A percentile compares a stretch with the other conserved stretches of the same genome.
Conservation (phyloP, 129 eudicot genomes). For the Pittosporum tobira region DNA sequence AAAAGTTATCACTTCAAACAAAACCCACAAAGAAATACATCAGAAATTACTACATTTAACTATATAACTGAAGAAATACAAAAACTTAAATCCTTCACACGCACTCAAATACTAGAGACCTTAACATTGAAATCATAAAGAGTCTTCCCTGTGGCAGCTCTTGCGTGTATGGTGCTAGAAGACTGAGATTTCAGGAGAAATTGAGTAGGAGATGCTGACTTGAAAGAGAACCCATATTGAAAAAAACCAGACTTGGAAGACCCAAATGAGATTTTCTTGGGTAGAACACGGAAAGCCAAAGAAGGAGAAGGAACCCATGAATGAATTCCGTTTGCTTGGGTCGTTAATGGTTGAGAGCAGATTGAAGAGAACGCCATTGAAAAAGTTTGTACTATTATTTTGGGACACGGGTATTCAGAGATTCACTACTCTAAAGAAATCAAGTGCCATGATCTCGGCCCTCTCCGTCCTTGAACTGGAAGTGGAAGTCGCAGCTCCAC, state of each 20-base stretch:
- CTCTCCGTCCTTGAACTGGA: too few species aligned
- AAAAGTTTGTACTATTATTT: too few species aligned
- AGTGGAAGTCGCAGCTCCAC: conserved; percentile 18
- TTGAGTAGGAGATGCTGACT: conserved; percentile 29
- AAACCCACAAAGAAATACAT: conserved; percentile 1
- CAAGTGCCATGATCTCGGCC: too few species aligned
- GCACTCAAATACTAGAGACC: conserved; percentile 25
- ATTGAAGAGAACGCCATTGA: conserved; percentile 34
- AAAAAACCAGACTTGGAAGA: conserved; percentile 46
- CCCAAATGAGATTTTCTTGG: conserved; percentile 22
- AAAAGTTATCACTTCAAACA: not conserved
- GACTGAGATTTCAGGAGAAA: conserved; percentile 25
- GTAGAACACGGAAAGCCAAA: conserved; percentile 9
- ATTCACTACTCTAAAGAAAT: too few species aligned
- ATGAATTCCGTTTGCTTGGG: not conserved
- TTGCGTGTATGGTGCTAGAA: conserved; percentile 34
- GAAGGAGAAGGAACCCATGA: conserved; percentile 13
- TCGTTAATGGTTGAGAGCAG: conserved; percentile 14
- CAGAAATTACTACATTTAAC: not conserved
- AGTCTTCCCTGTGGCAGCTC: conserved; percentile 68
- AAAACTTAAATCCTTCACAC: too few species aligned
- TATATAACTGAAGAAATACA: not conserved
- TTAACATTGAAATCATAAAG: conserved; percentile 73
- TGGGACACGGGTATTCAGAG: too few species aligned
- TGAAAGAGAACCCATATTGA: conserved; percentile 41